phyloP scores from a whole-genome alignment of 495 filamentous ascomycete species.

The Aspergillus bridgeri region DNA sequence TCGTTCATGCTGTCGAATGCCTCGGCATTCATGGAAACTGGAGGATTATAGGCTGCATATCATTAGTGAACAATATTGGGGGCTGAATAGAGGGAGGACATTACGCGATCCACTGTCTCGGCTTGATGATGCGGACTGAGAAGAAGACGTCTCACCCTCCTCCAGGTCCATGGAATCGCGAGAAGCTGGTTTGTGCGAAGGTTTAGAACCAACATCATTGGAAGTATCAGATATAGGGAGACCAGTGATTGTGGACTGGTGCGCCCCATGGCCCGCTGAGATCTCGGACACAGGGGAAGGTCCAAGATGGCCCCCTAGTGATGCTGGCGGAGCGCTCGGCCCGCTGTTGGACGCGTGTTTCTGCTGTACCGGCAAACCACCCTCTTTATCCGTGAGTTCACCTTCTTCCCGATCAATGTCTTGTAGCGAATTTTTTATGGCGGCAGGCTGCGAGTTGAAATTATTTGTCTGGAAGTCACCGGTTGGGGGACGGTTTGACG shows the following conservation, averaged over 20 bases:
- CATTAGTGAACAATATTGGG: conserved; percentile 17
- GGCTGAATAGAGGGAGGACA: background rate
- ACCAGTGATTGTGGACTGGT: too few relatives aligned
- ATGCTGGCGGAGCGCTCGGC: background rate
- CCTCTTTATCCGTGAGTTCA: conserved; percentile 67
- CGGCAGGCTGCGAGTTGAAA: conserved; percentile 7
- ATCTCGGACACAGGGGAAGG: background rate
- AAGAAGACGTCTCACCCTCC: conserved; percentile 32
- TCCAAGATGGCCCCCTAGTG: background rate
- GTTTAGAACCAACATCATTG: background rate
- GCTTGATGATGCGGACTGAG: conserved; percentile 20
- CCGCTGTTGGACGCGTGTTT: background rate
- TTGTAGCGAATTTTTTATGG: conserved; percentile 1
- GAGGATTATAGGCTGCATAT: conserved; percentile 41
- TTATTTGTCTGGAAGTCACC: conserved; percentile 9
- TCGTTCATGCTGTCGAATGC: conserved; percentile 4
- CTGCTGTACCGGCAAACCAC: conserved; percentile 24
- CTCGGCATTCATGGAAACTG: conserved; percentile 27
- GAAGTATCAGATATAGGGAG: background rate
- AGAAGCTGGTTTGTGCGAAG: background rate
- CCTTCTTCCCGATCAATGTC: conserved; percentile 60
- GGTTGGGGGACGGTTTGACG: conserved; percentile 6
- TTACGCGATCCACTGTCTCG: conserved; percentile 40
- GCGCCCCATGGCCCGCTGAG: background rate
- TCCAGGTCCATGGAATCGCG: conserved; percentile 20